These are phyloP conservation scores for Cercophora sp. DNA, from an alignment of 495 filamentous ascomycete species.

Conservation along the genomic window DNA sequence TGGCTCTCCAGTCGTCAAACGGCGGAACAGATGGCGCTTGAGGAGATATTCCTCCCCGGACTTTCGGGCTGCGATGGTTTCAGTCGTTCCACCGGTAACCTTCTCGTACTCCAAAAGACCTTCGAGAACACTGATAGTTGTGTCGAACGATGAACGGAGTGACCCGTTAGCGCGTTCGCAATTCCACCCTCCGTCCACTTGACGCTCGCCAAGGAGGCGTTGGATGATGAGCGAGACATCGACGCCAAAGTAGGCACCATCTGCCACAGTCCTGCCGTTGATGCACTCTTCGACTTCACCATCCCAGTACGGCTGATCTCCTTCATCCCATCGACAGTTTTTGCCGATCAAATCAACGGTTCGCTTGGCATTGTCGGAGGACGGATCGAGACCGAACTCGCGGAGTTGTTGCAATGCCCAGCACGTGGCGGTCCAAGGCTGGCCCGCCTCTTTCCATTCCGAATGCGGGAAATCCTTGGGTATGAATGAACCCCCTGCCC, in stretches of 20 bases:
- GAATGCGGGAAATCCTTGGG: not conserved
- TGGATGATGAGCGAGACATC: not conserved
- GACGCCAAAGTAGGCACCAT: not conserved
- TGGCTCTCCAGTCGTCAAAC: not conserved
- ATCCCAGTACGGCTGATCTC: not conserved
- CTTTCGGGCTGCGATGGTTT: not conserved
- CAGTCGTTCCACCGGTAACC: not conserved
- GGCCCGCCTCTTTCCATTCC: not conserved
- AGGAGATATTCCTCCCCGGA: constrained; percentile 5
- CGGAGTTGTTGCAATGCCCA: not conserved
- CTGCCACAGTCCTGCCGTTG: not conserved
- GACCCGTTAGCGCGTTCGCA: not conserved
- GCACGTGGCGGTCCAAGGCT: not conserved
- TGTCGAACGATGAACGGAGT: not conserved
- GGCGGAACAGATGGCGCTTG: not conserved
- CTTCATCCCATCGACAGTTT: constrained; percentile 2
- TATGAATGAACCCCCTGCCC: not conserved
- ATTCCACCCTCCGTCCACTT: not conserved
- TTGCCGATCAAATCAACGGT: not conserved
- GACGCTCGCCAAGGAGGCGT: not conserved
- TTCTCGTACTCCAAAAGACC: not conserved
- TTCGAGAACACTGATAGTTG: not conserved
- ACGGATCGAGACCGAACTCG: not conserved
- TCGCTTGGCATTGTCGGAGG: not conserved
- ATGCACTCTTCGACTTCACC: constrained; percentile 4